These are phyloP conservation scores for Pseudonectria buxi DNA, from an alignment of 2,329 filamentous ascomycete genomes.

Conservation along the genomic window DNA sequence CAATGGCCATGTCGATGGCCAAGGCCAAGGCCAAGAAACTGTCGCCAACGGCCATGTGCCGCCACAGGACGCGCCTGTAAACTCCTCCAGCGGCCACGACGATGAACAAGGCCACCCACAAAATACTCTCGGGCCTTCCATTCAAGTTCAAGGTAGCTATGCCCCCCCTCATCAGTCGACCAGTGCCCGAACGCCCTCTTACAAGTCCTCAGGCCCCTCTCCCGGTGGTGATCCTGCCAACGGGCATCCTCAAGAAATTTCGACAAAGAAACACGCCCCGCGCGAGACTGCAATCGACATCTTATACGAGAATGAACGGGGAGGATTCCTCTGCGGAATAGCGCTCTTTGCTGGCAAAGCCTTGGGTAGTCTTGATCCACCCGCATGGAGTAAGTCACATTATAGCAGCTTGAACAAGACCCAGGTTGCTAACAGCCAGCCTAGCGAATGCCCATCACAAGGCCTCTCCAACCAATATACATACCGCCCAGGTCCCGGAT, in stretches of 20 bases:
- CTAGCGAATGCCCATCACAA: constrained; percentile 57
- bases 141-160: constrained; percentile 27
- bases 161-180: background rate
- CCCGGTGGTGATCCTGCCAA: constrained; percentile 15
- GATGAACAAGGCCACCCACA: constrained; percentile 8
- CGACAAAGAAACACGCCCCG: constrained; percentile 26
- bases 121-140: constrained; percentile 22
- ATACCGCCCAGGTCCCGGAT: constrained; percentile 87
- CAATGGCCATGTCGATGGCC: too few relatives aligned
- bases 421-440: too few relatives aligned
- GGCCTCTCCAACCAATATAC: constrained; percentile 59
- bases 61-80: too few relatives aligned
- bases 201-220: constrained; percentile 22
- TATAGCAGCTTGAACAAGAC: background rate
- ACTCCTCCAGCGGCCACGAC: background rate
- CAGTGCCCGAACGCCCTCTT: background rate
- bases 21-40: too few relatives aligned
- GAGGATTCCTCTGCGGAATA: constrained; percentile 80
- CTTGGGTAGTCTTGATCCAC: constrained; percentile 76
- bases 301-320: constrained; percentile 92
- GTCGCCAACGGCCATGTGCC: too few relatives aligned
- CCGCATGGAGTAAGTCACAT: constrained; percentile 61
- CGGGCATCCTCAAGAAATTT: constrained; percentile 28
- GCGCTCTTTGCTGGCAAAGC: constrained; percentile 85
- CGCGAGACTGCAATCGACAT: constrained; percentile 67